Evolutionary conservation across 2,329 filamentous ascomycete genomes (phyloP).

Genomic region (Moelleriella libera): DNA sequence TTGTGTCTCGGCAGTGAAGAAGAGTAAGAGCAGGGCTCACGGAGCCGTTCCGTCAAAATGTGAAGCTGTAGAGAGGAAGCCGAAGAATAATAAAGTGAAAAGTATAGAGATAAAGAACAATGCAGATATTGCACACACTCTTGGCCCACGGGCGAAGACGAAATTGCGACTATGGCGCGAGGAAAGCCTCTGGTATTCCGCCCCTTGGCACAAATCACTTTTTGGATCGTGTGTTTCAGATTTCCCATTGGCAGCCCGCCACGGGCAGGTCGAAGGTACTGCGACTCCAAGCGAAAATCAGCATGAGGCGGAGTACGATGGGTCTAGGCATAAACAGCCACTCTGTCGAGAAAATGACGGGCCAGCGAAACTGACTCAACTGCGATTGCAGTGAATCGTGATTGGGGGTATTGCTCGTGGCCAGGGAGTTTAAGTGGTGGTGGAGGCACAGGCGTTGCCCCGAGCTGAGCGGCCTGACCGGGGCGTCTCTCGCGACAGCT

Average conservation of each 20-base stretch:
- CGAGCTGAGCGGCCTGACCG: neutral
- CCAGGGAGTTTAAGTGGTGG: too few species aligned
- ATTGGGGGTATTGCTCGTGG: neutral
- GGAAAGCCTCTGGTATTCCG: neutral
- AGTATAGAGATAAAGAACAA: neutral
- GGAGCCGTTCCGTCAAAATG: neutral
- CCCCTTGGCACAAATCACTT: conserved; percentile 1
- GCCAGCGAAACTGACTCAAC: neutral
- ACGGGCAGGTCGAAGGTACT: neutral
- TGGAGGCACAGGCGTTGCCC: neutral
- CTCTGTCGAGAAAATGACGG: neutral
- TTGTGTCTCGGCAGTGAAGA: neutral
- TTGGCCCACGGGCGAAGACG: neutral
- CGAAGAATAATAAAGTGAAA: neutral
- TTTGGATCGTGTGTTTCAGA: conserved; percentile 3
- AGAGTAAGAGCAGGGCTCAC: conserved; percentile 2
- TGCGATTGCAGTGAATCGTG: neutral
- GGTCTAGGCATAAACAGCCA: neutral
- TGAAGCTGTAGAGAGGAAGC: neutral
- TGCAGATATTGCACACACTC: neutral
- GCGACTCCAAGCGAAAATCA: neutral
- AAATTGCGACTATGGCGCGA: neutral
- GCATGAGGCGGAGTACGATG: neutral
- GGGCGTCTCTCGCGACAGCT: neutral
- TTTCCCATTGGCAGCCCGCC: neutral